Conservation (phyloP, 805 yeast genomes). For the Yamadazyma endophytica region DNA sequence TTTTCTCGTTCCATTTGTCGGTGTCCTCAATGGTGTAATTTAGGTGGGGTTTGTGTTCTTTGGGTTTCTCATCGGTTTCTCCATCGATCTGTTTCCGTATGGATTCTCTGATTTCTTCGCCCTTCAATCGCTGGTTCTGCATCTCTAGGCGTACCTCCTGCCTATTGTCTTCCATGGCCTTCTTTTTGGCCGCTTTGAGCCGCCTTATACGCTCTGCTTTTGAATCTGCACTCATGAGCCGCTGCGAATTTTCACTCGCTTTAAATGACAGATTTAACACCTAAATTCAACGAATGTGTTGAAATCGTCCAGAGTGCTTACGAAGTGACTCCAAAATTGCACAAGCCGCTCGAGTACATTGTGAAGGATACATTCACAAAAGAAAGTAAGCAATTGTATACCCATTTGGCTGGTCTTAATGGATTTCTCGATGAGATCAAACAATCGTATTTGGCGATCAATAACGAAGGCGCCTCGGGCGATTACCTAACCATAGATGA, state of each 20-base stretch:
- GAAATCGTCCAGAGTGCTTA: conserved; percentile 37
- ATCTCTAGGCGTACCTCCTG: conserved; percentile 39
- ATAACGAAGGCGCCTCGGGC: conserved; percentile 13
- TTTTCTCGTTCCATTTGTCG: conserved; percentile 55
- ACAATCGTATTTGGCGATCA: conserved; percentile 21
- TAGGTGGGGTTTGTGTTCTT: conserved; percentile 6
- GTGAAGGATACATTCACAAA: conserved; percentile 37
- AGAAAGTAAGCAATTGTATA: conserved; percentile 36
- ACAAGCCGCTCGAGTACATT: conserved; percentile 6
- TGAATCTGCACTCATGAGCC: not conserved
- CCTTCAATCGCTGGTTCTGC: not conserved
- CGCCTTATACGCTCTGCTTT: too few species aligned
- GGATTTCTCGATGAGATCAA: conserved; percentile 24
- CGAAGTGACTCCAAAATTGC: conserved; percentile 1
- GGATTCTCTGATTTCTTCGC: too few species aligned
- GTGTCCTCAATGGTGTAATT: conserved; percentile 55
- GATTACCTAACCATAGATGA: conserved; percentile 40
- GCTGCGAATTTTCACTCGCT: not conserved
- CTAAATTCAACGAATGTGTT: conserved; percentile 45
- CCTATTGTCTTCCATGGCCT: conserved; percentile 7
- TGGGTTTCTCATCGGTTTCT: not conserved
- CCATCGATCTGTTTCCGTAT: not conserved
- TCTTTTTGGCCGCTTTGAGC: conserved; percentile 1
- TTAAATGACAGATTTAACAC: conserved; percentile 48
- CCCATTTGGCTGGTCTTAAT: conserved; percentile 25